Conservation (phyloP, 768 basidiomycete genomes). For the Amyloporia xantha region DNA sequence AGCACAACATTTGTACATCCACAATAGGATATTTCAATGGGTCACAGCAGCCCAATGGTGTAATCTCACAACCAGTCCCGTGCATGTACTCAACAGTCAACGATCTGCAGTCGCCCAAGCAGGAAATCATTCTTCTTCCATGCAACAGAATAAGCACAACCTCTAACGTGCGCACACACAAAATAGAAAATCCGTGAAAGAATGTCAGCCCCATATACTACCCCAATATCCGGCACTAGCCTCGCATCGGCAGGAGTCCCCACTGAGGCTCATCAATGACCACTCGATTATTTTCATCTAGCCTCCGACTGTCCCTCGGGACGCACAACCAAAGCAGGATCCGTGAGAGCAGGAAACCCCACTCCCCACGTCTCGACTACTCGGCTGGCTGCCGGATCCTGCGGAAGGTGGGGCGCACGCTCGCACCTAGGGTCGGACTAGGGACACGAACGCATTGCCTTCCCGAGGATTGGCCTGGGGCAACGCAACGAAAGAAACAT, state of each 20-base stretch:
- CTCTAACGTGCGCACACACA: too few species aligned
- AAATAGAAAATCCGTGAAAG: too few species aligned
- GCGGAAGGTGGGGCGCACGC: slow-evolving; percentile 9
- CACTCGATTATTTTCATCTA: slow-evolving; percentile 43
- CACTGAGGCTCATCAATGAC: slow-evolving; percentile 51
- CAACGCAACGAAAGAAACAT: background rate
- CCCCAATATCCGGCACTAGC: slow-evolving; percentile 63
- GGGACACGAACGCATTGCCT: slow-evolving; percentile 8
- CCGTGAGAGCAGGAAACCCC: slow-evolving; percentile 9
- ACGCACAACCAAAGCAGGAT: slow-evolving; percentile 8
- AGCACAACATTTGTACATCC: too few species aligned
- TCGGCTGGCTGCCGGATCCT: slow-evolving; percentile 9
- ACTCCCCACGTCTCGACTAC: slow-evolving; percentile 17
- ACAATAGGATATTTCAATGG: too few species aligned
- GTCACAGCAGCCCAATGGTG: too few species aligned
- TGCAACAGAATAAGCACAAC: too few species aligned
- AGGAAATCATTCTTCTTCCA: too few species aligned
- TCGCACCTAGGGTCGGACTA: background rate
- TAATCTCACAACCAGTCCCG: too few species aligned
- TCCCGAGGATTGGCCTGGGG: slow-evolving; percentile 12
- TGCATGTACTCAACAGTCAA: too few species aligned
- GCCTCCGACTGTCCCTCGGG: slow-evolving; percentile 24
- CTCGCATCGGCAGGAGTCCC: slow-evolving; percentile 80
- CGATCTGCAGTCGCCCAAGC: too few species aligned
- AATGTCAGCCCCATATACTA: slow-evolving; percentile 82